Base-by-base conservation (phyloP, 1,284 basidiomycete genomes). In the Cutaneotrichosporon sp. region DNA sequence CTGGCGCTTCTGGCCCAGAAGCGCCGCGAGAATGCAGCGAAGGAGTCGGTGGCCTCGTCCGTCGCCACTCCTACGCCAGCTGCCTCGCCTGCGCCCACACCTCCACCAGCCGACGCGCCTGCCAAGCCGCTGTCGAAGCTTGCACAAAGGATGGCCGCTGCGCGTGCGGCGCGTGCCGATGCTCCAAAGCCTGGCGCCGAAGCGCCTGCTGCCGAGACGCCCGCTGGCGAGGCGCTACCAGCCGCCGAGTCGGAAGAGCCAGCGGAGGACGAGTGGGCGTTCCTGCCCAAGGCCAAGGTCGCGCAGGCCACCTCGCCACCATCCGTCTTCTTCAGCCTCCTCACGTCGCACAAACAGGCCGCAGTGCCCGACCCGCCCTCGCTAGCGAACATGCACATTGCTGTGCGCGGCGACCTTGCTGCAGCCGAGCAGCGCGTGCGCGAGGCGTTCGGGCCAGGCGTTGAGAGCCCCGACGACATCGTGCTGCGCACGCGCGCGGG, bases 1-100 rank as follows among this genome's bases (percentile, higher is more conserved):
- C 81, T 91, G 4, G 88, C 88, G 3, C 81, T 86, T 60, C 81
- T 89, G 8, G 86, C 87, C 1, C 85, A 86, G 77, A 83, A 86
- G 58, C 83, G 89, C 69, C 81, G 83, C 46, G 77, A 76, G 58
- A 73, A 72, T 2, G 70, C 72, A 14, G 63, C 63, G 1, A 57
- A 64, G 18, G 46, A 65, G 11, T 24, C 46, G 25, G 36, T 58
- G 34, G 16, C 27, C 11, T 10, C 47, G 33, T 25, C 45, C 13
- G 9, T 10, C 4, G 22, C 45, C 22, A 25, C 31, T 1, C n/a
- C 50, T 3, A 27, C 14, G 6, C n/a, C 20, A 5, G 11, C 50
- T 9, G 20, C 49, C 18, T 25, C 50, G 7, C 64, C 25, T 36
- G 67, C 16, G 13, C 62, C 11, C 24, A 62, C 9, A 45, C 65